These are phyloP conservation scores for Suillus weaverae DNA, from an alignment of 768 basidiomycete genomes.

Conservation along the genomic window DNA sequence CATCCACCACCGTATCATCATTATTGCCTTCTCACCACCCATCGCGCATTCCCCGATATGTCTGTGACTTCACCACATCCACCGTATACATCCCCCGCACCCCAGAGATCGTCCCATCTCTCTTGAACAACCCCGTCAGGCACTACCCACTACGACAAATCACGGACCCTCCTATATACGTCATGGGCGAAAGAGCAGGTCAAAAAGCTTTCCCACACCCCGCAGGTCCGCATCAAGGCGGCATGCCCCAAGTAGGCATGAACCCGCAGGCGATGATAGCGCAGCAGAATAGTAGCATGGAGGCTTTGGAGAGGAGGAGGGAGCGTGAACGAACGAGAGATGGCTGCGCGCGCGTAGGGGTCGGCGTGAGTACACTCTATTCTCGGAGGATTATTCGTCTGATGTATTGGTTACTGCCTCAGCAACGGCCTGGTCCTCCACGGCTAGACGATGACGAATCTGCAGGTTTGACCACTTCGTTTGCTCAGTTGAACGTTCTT, in stretches of 20 bases:
- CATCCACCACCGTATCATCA: constrained; percentile 1
- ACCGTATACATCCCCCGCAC: background rate
- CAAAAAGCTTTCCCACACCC: constrained; percentile 56
- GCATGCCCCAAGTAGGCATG: constrained; percentile 32
- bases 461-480: constrained; percentile 43
- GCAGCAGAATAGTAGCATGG: constrained; percentile 74
- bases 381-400: background rate
- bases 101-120: constrained; percentile 57
- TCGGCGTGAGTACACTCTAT: constrained; percentile 34
- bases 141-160: constrained; percentile 67
- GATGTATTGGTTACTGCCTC: background rate
- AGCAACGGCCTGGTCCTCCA: constrained; percentile 35
- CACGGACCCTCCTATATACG: constrained; percentile 67
- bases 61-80: background rate
- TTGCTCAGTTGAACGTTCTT: background rate
- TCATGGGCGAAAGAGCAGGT: constrained; percentile 71
- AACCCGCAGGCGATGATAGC: constrained; percentile 62
- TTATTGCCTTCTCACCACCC: constrained; percentile 7
- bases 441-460: constrained; percentile 62
- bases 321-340: constrained; percentile 59
- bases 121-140: constrained; percentile 64
- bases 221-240: constrained; percentile 31
- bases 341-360: constrained; percentile 40
- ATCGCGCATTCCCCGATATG: background rate
- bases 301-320: constrained; percentile 61